A percentile compares a stretch with the other conserved stretches of the same genome.
These are phyloP conservation scores for Xylaria sp. DNA, from an alignment of 2,329 filamentous ascomycete genomes.

Conservation along the genomic window DNA sequence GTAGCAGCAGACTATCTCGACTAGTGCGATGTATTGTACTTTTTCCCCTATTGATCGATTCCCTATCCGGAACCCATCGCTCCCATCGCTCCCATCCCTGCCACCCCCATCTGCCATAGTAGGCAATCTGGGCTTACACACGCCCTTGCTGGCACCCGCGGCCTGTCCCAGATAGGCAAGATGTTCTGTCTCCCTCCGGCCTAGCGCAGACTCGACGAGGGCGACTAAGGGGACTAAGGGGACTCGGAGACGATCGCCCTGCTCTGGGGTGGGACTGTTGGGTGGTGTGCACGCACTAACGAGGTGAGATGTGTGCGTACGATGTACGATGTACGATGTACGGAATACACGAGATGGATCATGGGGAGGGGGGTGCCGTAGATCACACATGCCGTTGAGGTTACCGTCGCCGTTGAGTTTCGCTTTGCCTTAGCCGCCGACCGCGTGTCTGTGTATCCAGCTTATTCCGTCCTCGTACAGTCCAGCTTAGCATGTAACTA, in stretches of 20 bases:
- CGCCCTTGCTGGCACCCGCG: neutral
- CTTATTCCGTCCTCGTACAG: too few relatives aligned
- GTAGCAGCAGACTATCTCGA: neutral
- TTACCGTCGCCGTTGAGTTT: neutral
- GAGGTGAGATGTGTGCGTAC: neutral
- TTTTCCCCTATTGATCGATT: neutral
- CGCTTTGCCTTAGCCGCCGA: neutral
- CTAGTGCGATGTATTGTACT: neutral
- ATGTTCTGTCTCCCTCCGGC: neutral
- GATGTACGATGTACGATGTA: neutral
- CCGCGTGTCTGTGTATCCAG: neutral
- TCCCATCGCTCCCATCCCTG: neutral
- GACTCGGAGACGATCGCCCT: neutral
- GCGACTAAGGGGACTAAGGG: neutral
- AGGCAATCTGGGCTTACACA: neutral
- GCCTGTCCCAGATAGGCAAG: neutral
- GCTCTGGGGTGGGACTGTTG: too few relatives aligned
- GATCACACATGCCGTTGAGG: neutral
- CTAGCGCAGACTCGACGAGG: neutral
- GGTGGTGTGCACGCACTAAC: too few relatives aligned
- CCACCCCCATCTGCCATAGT: neutral
- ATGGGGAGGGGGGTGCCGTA: neutral
- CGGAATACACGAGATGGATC: neutral
- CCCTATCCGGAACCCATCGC: neutral
- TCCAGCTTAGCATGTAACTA: too few relatives aligned